phyloP scores from a whole-genome alignment of 345 rosid species.

The Balakata baccata region DNA sequence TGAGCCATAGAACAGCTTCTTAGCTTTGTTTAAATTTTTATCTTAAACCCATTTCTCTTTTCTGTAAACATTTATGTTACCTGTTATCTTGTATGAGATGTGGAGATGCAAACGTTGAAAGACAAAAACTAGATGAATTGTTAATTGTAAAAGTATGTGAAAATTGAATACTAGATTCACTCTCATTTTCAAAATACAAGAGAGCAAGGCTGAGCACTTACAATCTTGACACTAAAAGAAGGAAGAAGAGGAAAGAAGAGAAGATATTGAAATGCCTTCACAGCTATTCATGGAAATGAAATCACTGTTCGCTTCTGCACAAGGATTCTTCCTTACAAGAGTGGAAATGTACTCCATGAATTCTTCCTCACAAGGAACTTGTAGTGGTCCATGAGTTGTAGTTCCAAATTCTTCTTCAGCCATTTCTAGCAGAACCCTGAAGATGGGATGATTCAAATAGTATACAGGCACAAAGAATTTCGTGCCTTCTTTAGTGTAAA shows the following conservation, averaged over 20 bases:
- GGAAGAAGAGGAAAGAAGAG: conserved; percentile 15
- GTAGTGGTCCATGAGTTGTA: conserved; percentile 41
- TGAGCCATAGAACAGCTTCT: neutral
- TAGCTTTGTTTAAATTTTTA: neutral
- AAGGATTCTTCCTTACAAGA: conserved; percentile 33
- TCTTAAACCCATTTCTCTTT: no score
- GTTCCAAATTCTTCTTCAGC: conserved; percentile 53
- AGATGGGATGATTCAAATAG: conserved; percentile 53
- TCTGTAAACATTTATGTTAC: no score
- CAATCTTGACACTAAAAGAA: conserved; percentile 15
- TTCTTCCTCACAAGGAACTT: conserved; percentile 52
- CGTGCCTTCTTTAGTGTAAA: conserved; percentile 48
- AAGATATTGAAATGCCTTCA: conserved; percentile 30
- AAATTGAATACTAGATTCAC: no score
- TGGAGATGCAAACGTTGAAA: neutral
- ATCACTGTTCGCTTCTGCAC: conserved; percentile 25
- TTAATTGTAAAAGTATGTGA: neutral
- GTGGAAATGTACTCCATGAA: conserved; percentile 41
- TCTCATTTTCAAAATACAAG: neutral
- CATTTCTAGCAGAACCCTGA: conserved; percentile 48
- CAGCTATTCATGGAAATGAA: conserved; percentile 29
- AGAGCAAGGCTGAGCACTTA: neutral
- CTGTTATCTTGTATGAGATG: no score
- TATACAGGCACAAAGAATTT: conserved; percentile 45
- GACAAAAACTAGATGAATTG: neutral